phyloP scores from a whole-genome alignment of 305 asterid genomes.

The Fraxinus baroniana region DNA sequence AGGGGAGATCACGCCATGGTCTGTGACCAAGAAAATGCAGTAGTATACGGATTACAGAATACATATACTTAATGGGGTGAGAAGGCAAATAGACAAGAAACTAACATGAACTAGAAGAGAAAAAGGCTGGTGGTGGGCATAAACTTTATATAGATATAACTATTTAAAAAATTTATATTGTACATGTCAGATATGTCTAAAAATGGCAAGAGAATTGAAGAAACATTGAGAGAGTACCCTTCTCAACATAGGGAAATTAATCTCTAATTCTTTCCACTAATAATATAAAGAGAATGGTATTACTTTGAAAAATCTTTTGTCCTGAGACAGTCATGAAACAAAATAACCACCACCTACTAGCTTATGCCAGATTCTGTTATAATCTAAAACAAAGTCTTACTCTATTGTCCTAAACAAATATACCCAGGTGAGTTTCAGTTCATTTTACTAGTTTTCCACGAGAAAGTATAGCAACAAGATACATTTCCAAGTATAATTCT shows the following conservation, averaged over 20 bases:
- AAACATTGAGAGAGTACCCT: not conserved
- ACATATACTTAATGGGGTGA: not conserved
- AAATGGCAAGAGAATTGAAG: not conserved
- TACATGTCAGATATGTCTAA: not conserved
- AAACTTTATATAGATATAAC: not conserved
- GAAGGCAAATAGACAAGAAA: slow-evolving; percentile 15
- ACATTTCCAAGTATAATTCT: not conserved
- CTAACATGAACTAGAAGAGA: slow-evolving; percentile 11
- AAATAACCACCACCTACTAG: not conserved
- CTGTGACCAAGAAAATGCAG: slow-evolving; percentile 4
- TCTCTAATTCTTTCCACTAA: not conserved
- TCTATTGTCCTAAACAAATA: not conserved
- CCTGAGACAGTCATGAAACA: not conserved
- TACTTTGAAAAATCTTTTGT: not conserved
- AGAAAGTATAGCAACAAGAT: slow-evolving; percentile 10
- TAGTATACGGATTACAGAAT: not conserved
- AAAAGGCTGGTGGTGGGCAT: not conserved
- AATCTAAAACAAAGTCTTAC: not conserved
- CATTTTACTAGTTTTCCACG: not conserved
- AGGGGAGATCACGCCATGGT: slow-evolving; percentile 18
- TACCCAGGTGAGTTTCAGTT: not conserved
- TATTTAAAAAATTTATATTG: not conserved
- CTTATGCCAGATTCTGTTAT: slow-evolving; percentile 1
- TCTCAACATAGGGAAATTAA: not conserved
- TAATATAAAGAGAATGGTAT: not conserved